Conservation (phyloP, 805 yeast species). For the Candida peoriensis region DNA sequence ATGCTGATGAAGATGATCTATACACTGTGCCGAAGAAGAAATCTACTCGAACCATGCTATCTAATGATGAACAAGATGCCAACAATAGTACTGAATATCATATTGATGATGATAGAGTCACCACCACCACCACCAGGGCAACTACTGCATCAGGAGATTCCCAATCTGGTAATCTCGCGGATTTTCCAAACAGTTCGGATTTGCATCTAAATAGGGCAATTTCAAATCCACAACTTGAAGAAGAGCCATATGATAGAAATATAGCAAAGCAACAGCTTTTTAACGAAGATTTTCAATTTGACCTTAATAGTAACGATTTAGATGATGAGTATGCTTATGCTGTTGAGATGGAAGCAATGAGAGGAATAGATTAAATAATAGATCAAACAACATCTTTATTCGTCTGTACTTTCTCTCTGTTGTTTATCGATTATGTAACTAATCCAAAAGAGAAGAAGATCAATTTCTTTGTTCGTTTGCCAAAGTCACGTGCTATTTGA, state of each 20-base stretch:
- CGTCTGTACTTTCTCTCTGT: no score
- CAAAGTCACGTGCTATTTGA: no score
- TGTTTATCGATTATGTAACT: no score
- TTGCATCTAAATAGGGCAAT: not conserved
- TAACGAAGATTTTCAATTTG: no score
- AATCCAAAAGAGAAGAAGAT: no score
- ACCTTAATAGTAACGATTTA: slow-evolving; percentile 2
- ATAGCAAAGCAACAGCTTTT: not conserved
- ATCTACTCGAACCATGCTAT: no score
- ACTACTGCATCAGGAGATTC: not conserved
- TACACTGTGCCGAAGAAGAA: slow-evolving; percentile 26
- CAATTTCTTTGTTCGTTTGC: no score
- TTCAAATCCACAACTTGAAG: not conserved
- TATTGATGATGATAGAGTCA: no score
- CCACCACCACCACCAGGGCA: no score
- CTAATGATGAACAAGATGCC: no score
- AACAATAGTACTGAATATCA: no score
- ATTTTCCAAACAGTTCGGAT: not conserved
- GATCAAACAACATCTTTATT: no score
- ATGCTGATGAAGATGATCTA: slow-evolving; percentile 20
- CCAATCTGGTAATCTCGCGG: not conserved
- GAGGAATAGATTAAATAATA: slow-evolving; percentile 4
- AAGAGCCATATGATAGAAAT: not conserved
- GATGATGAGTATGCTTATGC: slow-evolving; percentile 18
- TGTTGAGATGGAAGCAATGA: slow-evolving; percentile 22